Evolutionary conservation across 2,329 filamentous ascomycete species (phyloP), one percentile per base, ranked within the genome.

Genomic region (Fusarium ramigenum): DNA sequence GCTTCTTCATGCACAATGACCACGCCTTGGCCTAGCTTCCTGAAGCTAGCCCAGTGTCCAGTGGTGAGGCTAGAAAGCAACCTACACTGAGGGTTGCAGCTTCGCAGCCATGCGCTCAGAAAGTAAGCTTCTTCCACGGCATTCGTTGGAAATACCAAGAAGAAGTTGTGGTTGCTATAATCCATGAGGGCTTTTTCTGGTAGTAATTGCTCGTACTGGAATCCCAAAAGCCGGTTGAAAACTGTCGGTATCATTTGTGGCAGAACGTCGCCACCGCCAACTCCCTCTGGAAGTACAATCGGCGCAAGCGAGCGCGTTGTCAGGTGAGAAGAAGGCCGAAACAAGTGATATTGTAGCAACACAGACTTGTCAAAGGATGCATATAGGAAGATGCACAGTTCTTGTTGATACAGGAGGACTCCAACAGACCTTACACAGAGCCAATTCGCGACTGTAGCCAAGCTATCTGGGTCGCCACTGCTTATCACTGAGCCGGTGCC

Each of bases 1-100:
- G 80, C 79, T 18, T 82, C 78, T 75, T 87, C 85, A 65, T 88
- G 85, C 7, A 88, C 77, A 40, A 89, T 84, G 16, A 88, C 76
- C 54, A 76, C 69, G 25, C 81, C 78, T 46, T 74, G 57, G 1
- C 74, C 63, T 7, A 73, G 66, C 23, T 78, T 78, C 14, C 78
- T 36, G 68, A 90, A 89, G 23, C 78, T 80, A 9, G 78, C 69
- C 88, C 88, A 90, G 14, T 85, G 81, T 2, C 87, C 87, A 10
- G 81, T 40, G 2, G 76, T 76, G 18, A 83, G 74, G 53, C 83
- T 84, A 11, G 80, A 82, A 36, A 82, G 85, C 15, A 90, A 80
- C 23, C 79, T 82, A 70, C 84, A 86, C 4, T 80, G 70, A 1
- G 81, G 72, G 37, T 85, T 81, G 40, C 80, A 82, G 9, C 73